A percentile compares a stretch with the other conserved stretches of the same genome.
phyloP scores from a whole-genome alignment of 495 filamentous ascomycete species.

The Bryoglossum gracile region DNA sequence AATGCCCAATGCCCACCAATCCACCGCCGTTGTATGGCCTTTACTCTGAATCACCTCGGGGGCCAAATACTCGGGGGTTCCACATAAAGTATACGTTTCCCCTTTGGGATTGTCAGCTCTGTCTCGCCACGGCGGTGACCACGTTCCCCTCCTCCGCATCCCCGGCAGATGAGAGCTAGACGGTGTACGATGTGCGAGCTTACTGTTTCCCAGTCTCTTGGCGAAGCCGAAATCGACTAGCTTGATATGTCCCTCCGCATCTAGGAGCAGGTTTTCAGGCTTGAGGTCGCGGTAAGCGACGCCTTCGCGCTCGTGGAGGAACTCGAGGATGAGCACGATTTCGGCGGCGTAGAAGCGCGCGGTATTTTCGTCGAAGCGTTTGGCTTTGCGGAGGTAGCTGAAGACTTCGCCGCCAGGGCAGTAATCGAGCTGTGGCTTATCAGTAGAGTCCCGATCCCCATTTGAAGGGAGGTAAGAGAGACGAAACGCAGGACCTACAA shows the following conservation, averaged over 20 bases:
- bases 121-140: background rate
- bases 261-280: constrained; percentile 90
- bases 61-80: constrained; percentile 93
- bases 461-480: background rate
- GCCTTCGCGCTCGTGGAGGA: constrained; percentile 73
- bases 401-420: constrained; percentile 95
- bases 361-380: constrained; percentile 78
- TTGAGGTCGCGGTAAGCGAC: constrained; percentile 95
- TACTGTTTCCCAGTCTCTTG: constrained; percentile 63
- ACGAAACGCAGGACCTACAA: constrained; percentile 61
- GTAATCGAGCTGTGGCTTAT: constrained; percentile 59
- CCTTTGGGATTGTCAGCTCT: constrained; percentile 30
- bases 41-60: constrained; percentile 96
- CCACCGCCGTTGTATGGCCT: constrained; percentile 91
- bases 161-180: constrained; percentile 27
- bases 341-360: constrained; percentile 93
- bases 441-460: background rate
- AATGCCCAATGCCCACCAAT: constrained; percentile 98
- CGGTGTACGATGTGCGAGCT: too few species aligned
- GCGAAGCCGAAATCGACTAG: constrained; percentile 99
- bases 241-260: constrained; percentile 88
- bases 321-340: constrained; percentile 88
- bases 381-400: constrained; percentile 77
- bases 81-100: constrained; percentile 94
- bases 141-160: constrained; percentile 19